phyloP scores from a whole-genome alignment of 2,329 filamentous ascomycete species.

The Sarocladiaceae sp. region DNA sequence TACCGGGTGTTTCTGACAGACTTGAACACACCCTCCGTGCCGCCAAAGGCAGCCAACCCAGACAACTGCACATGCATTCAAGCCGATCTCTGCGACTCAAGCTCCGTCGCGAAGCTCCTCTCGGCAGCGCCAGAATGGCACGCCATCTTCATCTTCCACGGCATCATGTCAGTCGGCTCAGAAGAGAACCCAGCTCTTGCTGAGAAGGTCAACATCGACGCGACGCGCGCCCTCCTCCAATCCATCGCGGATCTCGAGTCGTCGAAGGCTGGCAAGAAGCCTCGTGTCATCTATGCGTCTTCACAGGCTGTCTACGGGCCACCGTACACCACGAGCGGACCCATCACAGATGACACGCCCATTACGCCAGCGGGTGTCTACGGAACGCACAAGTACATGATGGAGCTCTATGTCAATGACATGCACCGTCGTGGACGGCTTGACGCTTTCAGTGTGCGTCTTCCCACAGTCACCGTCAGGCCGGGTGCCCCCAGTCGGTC shows the following conservation, averaged over 20 bases:
- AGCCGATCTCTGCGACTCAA: conserved; percentile 29
- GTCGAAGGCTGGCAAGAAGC: neutral
- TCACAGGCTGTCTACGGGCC: conserved; percentile 54
- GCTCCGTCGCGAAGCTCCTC: conserved; percentile 23
- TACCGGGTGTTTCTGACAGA: conserved; percentile 47
- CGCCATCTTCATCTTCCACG: conserved; percentile 53
- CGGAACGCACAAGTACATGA: conserved; percentile 54
- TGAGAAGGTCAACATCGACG: conserved; percentile 52
- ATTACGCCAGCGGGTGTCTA: conserved; percentile 52
- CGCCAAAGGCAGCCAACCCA: conserved; percentile 21
- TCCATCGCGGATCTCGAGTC: neutral
- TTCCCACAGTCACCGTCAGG: conserved; percentile 55
- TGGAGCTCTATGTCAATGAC: conserved; percentile 26
- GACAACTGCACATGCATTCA: conserved; percentile 18
- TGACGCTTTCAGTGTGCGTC: conserved; percentile 46
- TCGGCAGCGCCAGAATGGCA: conserved; percentile 24
- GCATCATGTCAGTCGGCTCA: conserved; percentile 57
- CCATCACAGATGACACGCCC: conserved; percentile 22
- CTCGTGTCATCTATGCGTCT: conserved; percentile 47
- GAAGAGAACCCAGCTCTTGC: conserved; percentile 52
- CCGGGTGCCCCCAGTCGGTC: conserved; percentile 45
- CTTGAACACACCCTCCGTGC: conserved; percentile 43
- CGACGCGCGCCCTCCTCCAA: conserved; percentile 47
- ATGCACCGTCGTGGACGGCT: conserved; percentile 43
- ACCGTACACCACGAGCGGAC: conserved; percentile 24